These are phyloP conservation scores for Solanum clarkiae DNA, from an alignment of 257 asterid genomes.

Conservation along the genomic window DNA sequence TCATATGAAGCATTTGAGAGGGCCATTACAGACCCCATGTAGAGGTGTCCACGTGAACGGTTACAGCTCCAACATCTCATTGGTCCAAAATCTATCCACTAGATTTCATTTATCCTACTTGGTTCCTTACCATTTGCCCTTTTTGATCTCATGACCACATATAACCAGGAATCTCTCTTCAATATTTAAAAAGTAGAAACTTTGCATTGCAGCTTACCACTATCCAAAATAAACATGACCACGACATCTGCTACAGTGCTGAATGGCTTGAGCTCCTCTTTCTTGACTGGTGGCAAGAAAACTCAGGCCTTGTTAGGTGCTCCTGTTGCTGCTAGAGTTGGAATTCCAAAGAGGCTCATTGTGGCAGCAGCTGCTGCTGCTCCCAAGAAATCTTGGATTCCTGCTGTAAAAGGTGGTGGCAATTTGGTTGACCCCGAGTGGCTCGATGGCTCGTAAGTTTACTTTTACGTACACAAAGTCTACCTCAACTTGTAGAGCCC, in stretches of 20 bases:
- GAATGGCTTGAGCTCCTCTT: constrained; percentile 62
- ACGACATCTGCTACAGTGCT: constrained; percentile 84
- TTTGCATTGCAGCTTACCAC: neutral
- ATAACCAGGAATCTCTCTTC: neutral
- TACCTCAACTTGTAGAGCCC: neutral
- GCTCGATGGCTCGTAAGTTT: constrained; percentile 99
- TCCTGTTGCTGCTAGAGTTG: constrained; percentile 28
- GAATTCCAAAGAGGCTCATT: constrained; percentile 36
- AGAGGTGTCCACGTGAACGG: neutral
- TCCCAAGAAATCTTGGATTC: constrained; percentile 88
- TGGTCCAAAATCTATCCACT: constrained; percentile 10
- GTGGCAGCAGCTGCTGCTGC: constrained; percentile 52
- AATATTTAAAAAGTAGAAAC: neutral
- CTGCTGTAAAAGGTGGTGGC: constrained; percentile 65
- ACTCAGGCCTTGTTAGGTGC: constrained; percentile 45
- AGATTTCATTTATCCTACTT: constrained; percentile 45
- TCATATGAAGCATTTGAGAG: neutral
- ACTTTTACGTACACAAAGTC: neutral
- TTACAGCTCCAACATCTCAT: neutral
- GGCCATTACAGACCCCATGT: neutral
- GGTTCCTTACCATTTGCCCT: constrained; percentile 23
- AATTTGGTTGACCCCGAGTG: constrained; percentile 75
- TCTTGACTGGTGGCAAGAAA: constrained; percentile 72
- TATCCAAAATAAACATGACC: constrained; percentile 35
- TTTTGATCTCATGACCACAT: constrained; percentile 10